A percentile compares a stretch with the other conserved stretches of the same genome.
phyloP scores from a whole-genome alignment of 306 rosid species.

The Pterocarpus macrocarpus region DNA sequence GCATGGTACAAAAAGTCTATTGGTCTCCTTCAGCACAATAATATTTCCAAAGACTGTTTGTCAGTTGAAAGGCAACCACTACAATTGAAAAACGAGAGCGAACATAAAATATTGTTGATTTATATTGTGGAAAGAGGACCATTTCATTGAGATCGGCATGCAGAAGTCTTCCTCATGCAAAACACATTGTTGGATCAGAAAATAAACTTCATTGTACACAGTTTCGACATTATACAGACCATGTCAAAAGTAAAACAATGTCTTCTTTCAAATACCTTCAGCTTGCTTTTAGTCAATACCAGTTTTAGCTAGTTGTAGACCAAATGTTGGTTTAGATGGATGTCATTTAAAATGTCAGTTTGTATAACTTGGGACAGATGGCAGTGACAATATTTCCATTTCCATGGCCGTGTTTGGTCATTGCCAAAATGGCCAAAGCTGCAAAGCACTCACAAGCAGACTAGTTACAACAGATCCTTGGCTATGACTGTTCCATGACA shows the following conservation, averaged over 20 bases:
- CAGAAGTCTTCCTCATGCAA: constrained; percentile 21
- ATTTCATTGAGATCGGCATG: constrained; percentile 4
- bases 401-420: background rate
- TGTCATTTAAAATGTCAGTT: background rate
- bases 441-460: background rate
- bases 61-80: constrained; percentile 42
- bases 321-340: background rate
- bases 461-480: background rate
- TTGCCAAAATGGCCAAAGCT: background rate
- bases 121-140: constrained; percentile 10
- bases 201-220: background rate
- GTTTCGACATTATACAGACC: background rate
- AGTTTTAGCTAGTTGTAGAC: background rate
- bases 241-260: background rate
- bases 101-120: constrained; percentile 1
- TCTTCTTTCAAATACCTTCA: background rate
- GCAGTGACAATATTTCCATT: background rate
- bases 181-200: background rate
- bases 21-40: constrained; percentile 28
- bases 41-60: constrained; percentile 27
- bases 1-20: constrained; percentile 29
- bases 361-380: background rate
- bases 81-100: constrained; percentile 21
- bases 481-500: background rate
- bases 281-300: background rate